Evolutionary conservation across 805 yeast species (phyloP).

Genomic region (Groenewaldozyma salmanticensis): DNA sequence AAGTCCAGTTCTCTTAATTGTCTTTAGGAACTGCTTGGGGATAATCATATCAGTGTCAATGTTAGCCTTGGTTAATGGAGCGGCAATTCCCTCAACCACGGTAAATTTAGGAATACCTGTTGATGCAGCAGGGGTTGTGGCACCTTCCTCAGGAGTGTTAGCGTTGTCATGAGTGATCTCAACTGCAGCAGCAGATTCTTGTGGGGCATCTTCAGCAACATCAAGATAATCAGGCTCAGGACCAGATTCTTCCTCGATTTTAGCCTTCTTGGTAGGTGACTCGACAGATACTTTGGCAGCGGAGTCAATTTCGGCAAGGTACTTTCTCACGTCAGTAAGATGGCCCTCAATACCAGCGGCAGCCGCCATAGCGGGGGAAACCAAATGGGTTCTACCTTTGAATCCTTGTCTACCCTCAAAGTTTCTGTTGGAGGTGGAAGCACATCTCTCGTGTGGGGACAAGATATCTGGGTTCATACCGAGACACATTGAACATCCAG

Average conservation of each 20-base stretch:
- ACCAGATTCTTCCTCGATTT: background rate
- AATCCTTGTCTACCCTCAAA: constrained; percentile 99
- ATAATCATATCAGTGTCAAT: constrained; percentile 98
- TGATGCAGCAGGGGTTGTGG: constrained; percentile 28
- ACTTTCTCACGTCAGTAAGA: constrained; percentile 83
- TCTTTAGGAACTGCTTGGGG: constrained; percentile 96
- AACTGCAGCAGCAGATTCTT: constrained; percentile 51
- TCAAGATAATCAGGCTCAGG: constrained; percentile 30
- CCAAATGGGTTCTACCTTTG: constrained; percentile 84
- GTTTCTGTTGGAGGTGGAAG: constrained; percentile 97
- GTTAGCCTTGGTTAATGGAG: constrained; percentile 89
- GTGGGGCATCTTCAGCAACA: constrained; percentile 39
- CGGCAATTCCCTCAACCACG: constrained; percentile 75
- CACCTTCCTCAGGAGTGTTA: constrained; percentile 12
- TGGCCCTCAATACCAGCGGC: constrained; percentile 94
- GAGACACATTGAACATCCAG: constrained; percentile 98
- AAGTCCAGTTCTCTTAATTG: constrained; percentile 95
- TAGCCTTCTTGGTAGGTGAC: constrained; percentile 2
- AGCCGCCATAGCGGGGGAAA: constrained; percentile 99
- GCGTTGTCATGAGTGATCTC: constrained; percentile 14
- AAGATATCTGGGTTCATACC: constrained; percentile 99
- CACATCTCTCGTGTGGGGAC: constrained; percentile 93
- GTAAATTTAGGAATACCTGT: constrained; percentile 67
- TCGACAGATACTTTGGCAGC: constrained; percentile 29
- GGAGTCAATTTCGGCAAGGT: constrained; percentile 31